Conservation (phyloP, 148 eudicot species). For the Silene conica region DNA sequence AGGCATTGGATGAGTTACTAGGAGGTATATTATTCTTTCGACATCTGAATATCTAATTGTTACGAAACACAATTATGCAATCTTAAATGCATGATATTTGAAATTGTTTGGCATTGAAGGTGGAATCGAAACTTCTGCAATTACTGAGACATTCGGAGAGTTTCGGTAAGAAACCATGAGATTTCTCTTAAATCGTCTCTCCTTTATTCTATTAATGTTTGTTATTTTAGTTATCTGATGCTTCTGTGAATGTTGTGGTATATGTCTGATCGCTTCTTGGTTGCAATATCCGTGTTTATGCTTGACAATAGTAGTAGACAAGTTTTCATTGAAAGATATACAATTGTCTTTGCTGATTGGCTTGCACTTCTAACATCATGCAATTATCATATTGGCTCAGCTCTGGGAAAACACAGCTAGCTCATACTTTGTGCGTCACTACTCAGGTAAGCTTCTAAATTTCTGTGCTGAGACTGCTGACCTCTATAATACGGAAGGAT, state of each 20-base stretch:
- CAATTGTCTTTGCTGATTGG: background rate
- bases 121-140: slow-evolving; percentile 80
- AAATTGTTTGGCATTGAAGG: slow-evolving; percentile 46
- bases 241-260: background rate
- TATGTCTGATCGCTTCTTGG: too few relatives aligned
- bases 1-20: slow-evolving; percentile 76
- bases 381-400: slow-evolving; percentile 31
- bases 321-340: background rate
- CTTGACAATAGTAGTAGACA: background rate
- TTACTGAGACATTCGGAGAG: slow-evolving; percentile 96
- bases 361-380: slow-evolving; percentile 2
- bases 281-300: too few relatives aligned
- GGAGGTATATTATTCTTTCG: too few relatives aligned
- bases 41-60: too few relatives aligned
- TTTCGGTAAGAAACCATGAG: slow-evolving; percentile 49
- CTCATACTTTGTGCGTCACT: slow-evolving; percentile 89
- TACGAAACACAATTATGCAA: too few relatives aligned
- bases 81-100: too few relatives aligned
- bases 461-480: too few relatives aligned
- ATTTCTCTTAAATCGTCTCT: background rate
- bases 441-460: slow-evolving; percentile 77
- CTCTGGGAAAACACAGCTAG: slow-evolving; percentile 98
- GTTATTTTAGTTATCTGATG: background rate
- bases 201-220: too few relatives aligned
- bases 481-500: too few relatives aligned